Percentiles rank a stretch among this genome's conserved stretches.
These are phyloP conservation scores for Celoporthe dispersa DNA, from an alignment of 2,329 filamentous ascomycete genomes.

Conservation along the genomic window DNA sequence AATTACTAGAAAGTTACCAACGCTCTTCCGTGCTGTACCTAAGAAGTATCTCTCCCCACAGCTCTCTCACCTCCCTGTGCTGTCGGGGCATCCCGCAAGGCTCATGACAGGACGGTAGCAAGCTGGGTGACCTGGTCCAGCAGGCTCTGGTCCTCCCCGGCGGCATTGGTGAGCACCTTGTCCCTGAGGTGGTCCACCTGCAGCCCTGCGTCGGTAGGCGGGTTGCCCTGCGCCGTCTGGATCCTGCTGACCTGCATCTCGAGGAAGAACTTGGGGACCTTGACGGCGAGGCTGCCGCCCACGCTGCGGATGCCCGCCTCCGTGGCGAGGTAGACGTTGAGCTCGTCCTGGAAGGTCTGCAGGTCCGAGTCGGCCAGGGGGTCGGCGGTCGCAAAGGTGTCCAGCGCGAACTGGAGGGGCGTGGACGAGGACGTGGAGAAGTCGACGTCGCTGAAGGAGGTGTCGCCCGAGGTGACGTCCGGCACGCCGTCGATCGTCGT, in stretches of 20 bases:
- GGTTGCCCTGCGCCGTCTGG: slow-evolving; percentile 61
- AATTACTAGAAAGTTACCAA: too few relatives aligned
- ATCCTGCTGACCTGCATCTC: slow-evolving; percentile 63
- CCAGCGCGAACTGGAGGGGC: slow-evolving; percentile 59
- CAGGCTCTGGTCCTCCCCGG: slow-evolving; percentile 51
- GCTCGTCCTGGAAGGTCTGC: slow-evolving; percentile 53
- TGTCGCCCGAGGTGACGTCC: slow-evolving; percentile 56
- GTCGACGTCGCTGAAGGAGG: slow-evolving; percentile 59
- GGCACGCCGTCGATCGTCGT: slow-evolving; percentile 59
- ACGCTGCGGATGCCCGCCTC: slow-evolving; percentile 61
- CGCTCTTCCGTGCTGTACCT: too few relatives aligned
- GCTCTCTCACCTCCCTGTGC: too few relatives aligned
- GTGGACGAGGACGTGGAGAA: slow-evolving; percentile 53
- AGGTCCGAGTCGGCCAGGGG: slow-evolving; percentile 56
- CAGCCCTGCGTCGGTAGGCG: slow-evolving; percentile 53
- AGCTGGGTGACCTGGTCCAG: slow-evolving; percentile 56
- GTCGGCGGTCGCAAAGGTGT: slow-evolving; percentile 54
- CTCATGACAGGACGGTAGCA: slow-evolving; percentile 31
- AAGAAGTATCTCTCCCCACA: too few relatives aligned
- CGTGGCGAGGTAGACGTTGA: slow-evolving; percentile 63
- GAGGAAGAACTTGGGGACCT: slow-evolving; percentile 67
- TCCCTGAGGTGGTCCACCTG: slow-evolving; percentile 61
- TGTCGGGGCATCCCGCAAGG: background rate
- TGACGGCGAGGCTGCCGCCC: slow-evolving; percentile 58
- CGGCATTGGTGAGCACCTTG: slow-evolving; percentile 62